phyloP scores from a whole-genome alignment of 306 rosid species.

The Trifolium pratense region DNA sequence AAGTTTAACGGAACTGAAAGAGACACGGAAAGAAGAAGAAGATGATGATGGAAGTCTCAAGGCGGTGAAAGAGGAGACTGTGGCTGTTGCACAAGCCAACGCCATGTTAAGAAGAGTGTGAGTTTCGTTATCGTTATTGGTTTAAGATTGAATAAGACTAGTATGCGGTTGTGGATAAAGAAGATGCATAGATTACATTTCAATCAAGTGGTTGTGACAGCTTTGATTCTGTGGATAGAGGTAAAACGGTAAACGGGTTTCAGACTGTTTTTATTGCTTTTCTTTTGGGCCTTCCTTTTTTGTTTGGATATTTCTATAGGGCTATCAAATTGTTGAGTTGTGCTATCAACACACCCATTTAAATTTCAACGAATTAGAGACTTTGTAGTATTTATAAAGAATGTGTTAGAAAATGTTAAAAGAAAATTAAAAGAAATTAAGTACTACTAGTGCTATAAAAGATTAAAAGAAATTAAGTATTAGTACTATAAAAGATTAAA shows the following conservation, averaged over 20 bases:
- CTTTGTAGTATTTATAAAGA: too few species aligned
- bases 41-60: slow-evolving; percentile 34
- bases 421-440: too few species aligned
- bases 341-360: too few species aligned
- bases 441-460: too few species aligned
- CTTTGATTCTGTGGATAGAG: background rate
- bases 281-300: background rate
- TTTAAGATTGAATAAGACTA: background rate
- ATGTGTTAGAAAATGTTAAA: too few species aligned
- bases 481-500: too few species aligned
- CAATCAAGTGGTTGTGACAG: background rate
- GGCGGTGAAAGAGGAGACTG: slow-evolving; percentile 54
- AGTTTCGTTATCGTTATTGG: background rate
- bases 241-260: background rate
- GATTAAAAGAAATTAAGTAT: too few species aligned
- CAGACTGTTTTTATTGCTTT: background rate
- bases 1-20: slow-evolving; percentile 49
- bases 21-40: slow-evolving; percentile 12
- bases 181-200: background rate
- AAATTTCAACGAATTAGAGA: too few species aligned
- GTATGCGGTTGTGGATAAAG: background rate
- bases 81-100: slow-evolving; percentile 59
- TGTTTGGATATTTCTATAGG: background rate
- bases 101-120: slow-evolving; percentile 52
- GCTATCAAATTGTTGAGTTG: background rate